A percentile compares a stretch with the other conserved stretches of the same genome.
Evolutionary conservation across 2,329 filamentous ascomycete species (phyloP).

Genomic region (Aspergillus thermomutatus): DNA sequence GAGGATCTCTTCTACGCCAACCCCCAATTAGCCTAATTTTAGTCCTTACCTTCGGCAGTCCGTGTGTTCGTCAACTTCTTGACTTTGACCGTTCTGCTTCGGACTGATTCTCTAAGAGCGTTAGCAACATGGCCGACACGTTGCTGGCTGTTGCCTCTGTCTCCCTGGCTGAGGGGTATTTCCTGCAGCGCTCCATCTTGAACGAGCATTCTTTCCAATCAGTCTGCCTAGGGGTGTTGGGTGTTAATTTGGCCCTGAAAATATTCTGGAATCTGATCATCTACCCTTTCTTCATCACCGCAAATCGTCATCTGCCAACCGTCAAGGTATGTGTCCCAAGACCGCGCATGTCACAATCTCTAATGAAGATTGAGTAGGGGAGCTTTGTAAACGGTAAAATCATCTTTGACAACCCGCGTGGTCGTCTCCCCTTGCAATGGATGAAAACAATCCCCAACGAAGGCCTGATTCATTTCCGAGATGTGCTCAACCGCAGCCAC

Average conservation of each 20-base stretch:
- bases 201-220: slow-evolving; percentile 22
- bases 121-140: neutral
- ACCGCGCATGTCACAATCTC: neutral
- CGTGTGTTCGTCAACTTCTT: neutral
- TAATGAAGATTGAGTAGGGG: slow-evolving; percentile 18
- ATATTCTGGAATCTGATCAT: slow-evolving; percentile 42
- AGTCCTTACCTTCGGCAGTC: neutral
- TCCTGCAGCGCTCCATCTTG: slow-evolving; percentile 27
- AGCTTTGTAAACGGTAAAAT: slow-evolving; percentile 22
- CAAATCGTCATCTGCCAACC: slow-evolving; percentile 49
- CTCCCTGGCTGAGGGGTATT: slow-evolving; percentile 26
- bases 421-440: slow-evolving; percentile 40
- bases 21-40: neutral
- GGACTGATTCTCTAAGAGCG: neutral
- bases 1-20: neutral
- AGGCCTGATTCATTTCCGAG: slow-evolving; percentile 52
- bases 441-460: slow-evolving; percentile 53
- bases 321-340: slow-evolving; percentile 34
- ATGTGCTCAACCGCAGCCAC: slow-evolving; percentile 41
- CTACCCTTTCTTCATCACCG: slow-evolving; percentile 51
- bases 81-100: too few species aligned
- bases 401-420: slow-evolving; percentile 33
- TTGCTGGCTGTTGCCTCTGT: slow-evolving; percentile 15
- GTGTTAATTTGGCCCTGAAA: slow-evolving; percentile 23
- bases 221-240: slow-evolving; percentile 19